Evolutionary conservation across 2,329 filamentous ascomycete species (phyloP), one percentile per base, ranked within the genome.

Genomic region (Xylariaceae sp.): DNA sequence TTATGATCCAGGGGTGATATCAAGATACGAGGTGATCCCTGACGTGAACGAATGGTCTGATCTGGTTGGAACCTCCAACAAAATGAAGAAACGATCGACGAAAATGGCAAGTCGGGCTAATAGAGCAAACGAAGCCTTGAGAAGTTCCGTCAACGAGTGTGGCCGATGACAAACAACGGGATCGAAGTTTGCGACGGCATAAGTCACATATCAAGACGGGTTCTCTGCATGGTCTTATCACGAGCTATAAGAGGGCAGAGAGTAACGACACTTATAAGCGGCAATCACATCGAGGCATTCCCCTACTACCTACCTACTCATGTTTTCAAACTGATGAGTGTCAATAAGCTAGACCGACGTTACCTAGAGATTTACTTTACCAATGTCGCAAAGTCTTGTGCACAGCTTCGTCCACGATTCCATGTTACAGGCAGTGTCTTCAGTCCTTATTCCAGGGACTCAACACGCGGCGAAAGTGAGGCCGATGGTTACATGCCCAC

Each of bases 271-370:
- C 57, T 51, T 62, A 53, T 52, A 62, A 11, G 49, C 11, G 17
- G 17, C n/a, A 35, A 17, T 55, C 34, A 37, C 15, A 51, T 39
- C 45, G 34, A 60, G 55, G 62, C 52, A 64, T 48, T 39, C 13
- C 53, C 49, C 41, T 58, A 11, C 11, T 51, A 18, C 17, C 17
- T 18, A 18, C 17, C 17, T 18, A 18, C 17, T 18, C 17, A 18
- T 18, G 17, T 18, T 18, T 18, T 18, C 17, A 18, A 18, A 18
- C 17, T 18, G 17, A 18, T 2, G 11, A 34, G 13, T 48, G 37
- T 54, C n/a, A 30, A 30, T 30, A 30, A 30, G 23, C 23, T 30
- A 30, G 23, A 5, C 5, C 23, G 23, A 30, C 23, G 23, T 30
- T 30, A 30, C 23, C 23, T 30, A 30, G 23, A 37, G 18, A 15